Evolutionary conservation across 2,329 filamentous ascomycete species (phyloP).

Genomic region (Dryadomyces quercus-mongolicae): DNA sequence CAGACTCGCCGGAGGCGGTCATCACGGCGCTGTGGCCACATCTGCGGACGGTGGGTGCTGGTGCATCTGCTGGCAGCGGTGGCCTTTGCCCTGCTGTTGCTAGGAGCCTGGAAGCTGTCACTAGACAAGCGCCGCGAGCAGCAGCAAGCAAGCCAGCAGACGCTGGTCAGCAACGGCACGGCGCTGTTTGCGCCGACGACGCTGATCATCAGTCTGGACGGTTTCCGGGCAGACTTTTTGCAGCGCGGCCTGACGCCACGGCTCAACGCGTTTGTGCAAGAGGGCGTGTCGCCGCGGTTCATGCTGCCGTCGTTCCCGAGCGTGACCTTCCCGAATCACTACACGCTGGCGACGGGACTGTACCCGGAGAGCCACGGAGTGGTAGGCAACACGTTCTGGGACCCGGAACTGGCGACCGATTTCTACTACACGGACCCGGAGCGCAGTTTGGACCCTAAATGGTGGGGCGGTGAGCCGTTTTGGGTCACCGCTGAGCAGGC

Average conservation of each 20-base stretch:
- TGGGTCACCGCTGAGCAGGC: slow-evolving; percentile 88
- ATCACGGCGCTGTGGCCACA: slow-evolving; percentile 14
- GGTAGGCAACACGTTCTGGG: slow-evolving; percentile 92
- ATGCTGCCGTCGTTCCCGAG: slow-evolving; percentile 94
- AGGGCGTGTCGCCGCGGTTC: slow-evolving; percentile 80
- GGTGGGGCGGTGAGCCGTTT: slow-evolving; percentile 91
- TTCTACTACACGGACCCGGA: slow-evolving; percentile 78
- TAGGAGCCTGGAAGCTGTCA: slow-evolving; percentile 48
- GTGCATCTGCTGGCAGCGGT: slow-evolving; percentile 39
- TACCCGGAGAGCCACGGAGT: slow-evolving; percentile 90
- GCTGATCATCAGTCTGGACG: slow-evolving; percentile 85
- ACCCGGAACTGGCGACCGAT: slow-evolving; percentile 60
- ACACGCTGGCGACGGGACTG: slow-evolving; percentile 80
- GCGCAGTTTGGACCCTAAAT: slow-evolving; percentile 70
- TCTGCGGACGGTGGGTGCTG: slow-evolving; percentile 36
- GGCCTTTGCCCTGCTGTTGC: slow-evolving; percentile 41
- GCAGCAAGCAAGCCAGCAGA: slow-evolving; percentile 4
- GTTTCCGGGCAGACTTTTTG: slow-evolving; percentile 90
- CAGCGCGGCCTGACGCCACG: slow-evolving; percentile 72
- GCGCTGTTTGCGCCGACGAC: slow-evolving; percentile 84
- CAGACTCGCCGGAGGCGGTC: slow-evolving; percentile 23
- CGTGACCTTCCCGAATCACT: slow-evolving; percentile 95
- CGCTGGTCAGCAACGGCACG: slow-evolving; percentile 63
- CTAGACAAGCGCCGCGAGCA: slow-evolving; percentile 19
- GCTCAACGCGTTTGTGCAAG: slow-evolving; percentile 63